Conservation (phyloP, 2,329 filamentous ascomycete genomes). For the Purpureocillium lavendulum region DNA sequence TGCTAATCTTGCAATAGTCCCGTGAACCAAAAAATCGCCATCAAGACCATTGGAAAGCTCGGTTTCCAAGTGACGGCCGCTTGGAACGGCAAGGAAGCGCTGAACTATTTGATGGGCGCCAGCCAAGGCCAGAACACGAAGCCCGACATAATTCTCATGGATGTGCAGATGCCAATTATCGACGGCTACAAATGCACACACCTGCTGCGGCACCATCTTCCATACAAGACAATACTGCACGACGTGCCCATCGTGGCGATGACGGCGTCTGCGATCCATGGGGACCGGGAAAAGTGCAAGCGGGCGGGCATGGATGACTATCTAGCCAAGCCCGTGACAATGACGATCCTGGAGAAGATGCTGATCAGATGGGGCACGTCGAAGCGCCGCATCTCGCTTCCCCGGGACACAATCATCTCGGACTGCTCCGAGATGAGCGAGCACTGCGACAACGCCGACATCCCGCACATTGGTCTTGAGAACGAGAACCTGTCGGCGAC, state of each 20-base stretch:
- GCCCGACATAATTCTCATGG: constrained; percentile 72
- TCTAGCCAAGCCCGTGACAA: constrained; percentile 64
- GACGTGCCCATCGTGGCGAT: constrained; percentile 72
- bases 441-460: constrained; percentile 32
- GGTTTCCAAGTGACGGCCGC: constrained; percentile 63
- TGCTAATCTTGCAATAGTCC: constrained; percentile 27
- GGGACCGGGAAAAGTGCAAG: constrained; percentile 66
- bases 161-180: constrained; percentile 68
- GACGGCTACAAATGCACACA: constrained; percentile 75
- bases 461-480: constrained; percentile 27
- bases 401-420: constrained; percentile 22
- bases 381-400: constrained; percentile 14
- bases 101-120: constrained; percentile 60
- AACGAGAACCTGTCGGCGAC: constrained; percentile 11
- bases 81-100: constrained; percentile 71
- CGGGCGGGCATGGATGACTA: constrained; percentile 72
- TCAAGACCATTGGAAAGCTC: constrained; percentile 65
- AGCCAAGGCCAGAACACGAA: constrained; percentile 40
- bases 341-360: constrained; percentile 60
- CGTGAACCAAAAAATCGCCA: constrained; percentile 69
- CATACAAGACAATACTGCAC: constrained; percentile 51
- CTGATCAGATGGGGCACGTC: constrained; percentile 56
- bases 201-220: constrained; percentile 57
- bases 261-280: constrained; percentile 72
- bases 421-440: constrained; percentile 38